Conservation (phyloP, 805 yeast species). For the Cyberlindnera xishuangbannaensis region DNA sequence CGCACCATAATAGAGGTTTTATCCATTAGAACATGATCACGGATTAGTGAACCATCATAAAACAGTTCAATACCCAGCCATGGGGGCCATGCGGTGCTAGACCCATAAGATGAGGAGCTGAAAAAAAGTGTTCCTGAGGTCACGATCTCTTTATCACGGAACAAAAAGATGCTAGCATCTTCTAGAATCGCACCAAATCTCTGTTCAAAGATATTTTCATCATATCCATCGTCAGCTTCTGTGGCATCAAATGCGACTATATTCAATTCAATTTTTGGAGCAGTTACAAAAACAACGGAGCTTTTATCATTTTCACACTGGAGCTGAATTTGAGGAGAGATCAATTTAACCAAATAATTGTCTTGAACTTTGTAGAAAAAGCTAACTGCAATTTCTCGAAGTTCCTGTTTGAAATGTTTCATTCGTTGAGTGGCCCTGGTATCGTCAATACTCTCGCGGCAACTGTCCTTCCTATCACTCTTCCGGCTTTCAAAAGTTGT, state of each 20-base stretch:
- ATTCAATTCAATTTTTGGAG: constrained; percentile 66
- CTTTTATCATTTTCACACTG: constrained; percentile 45
- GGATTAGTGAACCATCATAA: constrained; percentile 43
- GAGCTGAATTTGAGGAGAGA: constrained; percentile 81
- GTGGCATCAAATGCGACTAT: constrained; percentile 57
- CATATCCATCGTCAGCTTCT: constrained; percentile 34
- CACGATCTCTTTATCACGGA: constrained; percentile 45
- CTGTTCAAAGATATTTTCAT: constrained; percentile 48
- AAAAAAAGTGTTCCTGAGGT: constrained; percentile 37
- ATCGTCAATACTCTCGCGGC: constrained; percentile 7
- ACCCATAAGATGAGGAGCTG: constrained; percentile 55
- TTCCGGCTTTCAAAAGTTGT: constrained; percentile 15
- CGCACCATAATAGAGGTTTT: constrained; percentile 58
- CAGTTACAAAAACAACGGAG: constrained; percentile 60
- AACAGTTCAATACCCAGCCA: constrained; percentile 77
- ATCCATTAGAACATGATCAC: constrained; percentile 50
- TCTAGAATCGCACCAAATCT: constrained; percentile 64
- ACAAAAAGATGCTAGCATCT: constrained; percentile 67
- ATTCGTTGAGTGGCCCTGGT: constrained; percentile 27
- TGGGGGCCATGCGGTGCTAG: constrained; percentile 73
- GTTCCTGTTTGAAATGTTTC: constrained; percentile 45
- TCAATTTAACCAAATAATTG: constrained; percentile 59
- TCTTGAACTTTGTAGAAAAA: constrained; percentile 36
- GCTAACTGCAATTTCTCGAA: constrained; percentile 35
- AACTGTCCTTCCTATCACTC: constrained; percentile 7